Percentiles rank a stretch among this genome's conserved stretches.
Conservation (phyloP, 495 filamentous ascomycete species). For the Xylaria nigripes region DNA sequence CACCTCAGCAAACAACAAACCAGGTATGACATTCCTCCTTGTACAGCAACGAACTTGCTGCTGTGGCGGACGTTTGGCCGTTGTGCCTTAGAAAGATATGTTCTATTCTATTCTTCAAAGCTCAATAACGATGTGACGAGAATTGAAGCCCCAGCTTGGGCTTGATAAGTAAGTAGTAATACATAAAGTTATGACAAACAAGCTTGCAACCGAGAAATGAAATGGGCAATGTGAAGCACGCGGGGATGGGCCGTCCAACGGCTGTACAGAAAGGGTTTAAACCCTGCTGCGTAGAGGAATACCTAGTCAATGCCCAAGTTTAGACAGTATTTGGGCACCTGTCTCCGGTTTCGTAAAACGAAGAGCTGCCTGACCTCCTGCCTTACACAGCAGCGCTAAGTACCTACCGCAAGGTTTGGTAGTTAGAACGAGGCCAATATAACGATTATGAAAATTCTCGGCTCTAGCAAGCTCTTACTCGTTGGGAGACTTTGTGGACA, state of each 20-base stretch:
- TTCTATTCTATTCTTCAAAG: too few species aligned
- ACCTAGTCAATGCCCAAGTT: background rate
- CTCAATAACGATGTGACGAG: too few species aligned
- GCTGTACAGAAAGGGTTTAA: background rate
- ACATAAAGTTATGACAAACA: background rate
- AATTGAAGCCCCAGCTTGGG: background rate
- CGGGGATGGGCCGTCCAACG: background rate
- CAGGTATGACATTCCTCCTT: constrained; percentile 41
- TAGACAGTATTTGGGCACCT: background rate
- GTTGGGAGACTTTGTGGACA: too few species aligned
- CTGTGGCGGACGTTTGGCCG: constrained; percentile 44
- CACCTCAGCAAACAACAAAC: constrained; percentile 27
- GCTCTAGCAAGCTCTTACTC: background rate
- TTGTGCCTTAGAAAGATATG: constrained; percentile 21
- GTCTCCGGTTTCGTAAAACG: too few species aligned
- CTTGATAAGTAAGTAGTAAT: background rate
- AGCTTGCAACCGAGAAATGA: background rate
- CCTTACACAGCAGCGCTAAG: background rate
- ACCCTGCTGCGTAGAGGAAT: background rate
- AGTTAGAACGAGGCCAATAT: too few species aligned
- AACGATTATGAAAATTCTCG: background rate
- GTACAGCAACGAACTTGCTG: constrained; percentile 45
- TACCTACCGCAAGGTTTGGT: too few species aligned
- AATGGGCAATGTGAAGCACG: background rate
- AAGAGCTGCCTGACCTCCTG: background rate